These are phyloP conservation scores for Alternaria rosae DNA, from an alignment of 2,329 filamentous ascomycete genomes.

Conservation along the genomic window DNA sequence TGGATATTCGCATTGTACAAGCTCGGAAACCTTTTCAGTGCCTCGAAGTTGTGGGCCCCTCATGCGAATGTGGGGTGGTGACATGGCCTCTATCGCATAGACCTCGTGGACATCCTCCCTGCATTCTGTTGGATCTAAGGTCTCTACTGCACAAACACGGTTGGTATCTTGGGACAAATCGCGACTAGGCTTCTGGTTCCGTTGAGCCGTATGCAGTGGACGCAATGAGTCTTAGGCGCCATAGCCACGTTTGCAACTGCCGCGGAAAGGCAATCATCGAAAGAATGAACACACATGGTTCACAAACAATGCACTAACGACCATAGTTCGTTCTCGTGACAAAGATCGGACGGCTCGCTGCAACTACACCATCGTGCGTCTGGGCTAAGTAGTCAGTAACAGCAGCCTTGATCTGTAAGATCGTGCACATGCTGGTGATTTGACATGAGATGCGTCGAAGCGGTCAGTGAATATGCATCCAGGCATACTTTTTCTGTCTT, in stretches of 20 bases:
- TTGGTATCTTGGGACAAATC: slow-evolving; percentile 8
- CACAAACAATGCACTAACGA: slow-evolving; percentile 1
- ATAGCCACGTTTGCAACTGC: slow-evolving; percentile 5
- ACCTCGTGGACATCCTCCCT: slow-evolving; percentile 7
- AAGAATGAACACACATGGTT: background rate
- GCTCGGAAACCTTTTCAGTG: slow-evolving; percentile 2
- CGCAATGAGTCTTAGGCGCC: background rate
- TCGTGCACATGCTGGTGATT: slow-evolving; percentile 1
- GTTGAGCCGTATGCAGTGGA: slow-evolving; percentile 5
- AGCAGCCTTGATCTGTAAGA: slow-evolving; percentile 5
- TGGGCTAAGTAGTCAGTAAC: slow-evolving; percentile 1
- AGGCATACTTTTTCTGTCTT: background rate
- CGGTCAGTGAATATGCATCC: background rate
- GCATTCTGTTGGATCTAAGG: slow-evolving; percentile 8
- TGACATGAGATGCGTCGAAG: background rate
- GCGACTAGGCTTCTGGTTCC: slow-evolving; percentile 1
- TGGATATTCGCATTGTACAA: slow-evolving; percentile 2
- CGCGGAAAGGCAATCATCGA: background rate
- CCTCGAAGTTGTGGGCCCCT: slow-evolving; percentile 2
- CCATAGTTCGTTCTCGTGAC: slow-evolving; percentile 1
- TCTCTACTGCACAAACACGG: slow-evolving; percentile 1
- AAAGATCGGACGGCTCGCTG: slow-evolving; percentile 1
- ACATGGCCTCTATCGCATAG: slow-evolving; percentile 2
- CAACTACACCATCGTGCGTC: slow-evolving; percentile 5
- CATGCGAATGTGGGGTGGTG: slow-evolving; percentile 14